Evolutionary conservation across 192 early-diverging fungal genomes (phyloP).

Genomic region (Dissophora ornata): DNA sequence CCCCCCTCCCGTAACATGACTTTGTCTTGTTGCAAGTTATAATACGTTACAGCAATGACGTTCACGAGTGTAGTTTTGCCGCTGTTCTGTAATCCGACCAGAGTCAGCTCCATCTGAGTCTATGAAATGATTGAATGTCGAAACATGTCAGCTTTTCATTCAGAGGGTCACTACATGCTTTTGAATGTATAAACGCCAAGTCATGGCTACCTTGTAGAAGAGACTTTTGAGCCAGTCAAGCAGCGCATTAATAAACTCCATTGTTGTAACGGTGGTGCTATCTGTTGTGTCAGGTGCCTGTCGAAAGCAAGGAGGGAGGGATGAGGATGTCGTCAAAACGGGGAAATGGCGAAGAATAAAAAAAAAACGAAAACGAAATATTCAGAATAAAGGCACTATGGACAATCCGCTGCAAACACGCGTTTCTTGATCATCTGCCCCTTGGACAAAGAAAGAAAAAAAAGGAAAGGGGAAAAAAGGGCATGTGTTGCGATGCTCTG

Average conservation of each 20-base stretch:
- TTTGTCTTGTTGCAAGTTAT: no score
- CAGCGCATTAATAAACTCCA: constrained; percentile 68
- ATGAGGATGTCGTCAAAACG: not conserved
- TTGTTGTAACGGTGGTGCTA: constrained; percentile 32
- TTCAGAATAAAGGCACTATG: no score
- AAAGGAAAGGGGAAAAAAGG: no score
- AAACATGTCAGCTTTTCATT: not conserved
- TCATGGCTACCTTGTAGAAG: constrained; percentile 82
- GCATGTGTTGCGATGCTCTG: no score
- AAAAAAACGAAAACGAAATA: no score
- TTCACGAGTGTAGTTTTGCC: constrained; percentile 90
- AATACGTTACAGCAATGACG: constrained; percentile 80
- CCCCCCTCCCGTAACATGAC: no score
- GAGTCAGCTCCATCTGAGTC: constrained; percentile 90
- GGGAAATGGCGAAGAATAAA: not conserved
- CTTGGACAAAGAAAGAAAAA: no score
- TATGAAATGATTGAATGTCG: constrained; percentile 6
- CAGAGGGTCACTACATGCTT: not conserved
- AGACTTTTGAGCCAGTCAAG: constrained; percentile 81
- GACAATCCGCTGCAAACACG: no score
- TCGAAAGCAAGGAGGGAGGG: not conserved
- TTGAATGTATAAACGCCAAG: not conserved
- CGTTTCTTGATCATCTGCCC: no score
- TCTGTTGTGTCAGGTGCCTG: not conserved
- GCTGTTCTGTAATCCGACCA: constrained; percentile 89